Percentiles rank a stretch among this genome's conserved stretches.
These are phyloP conservation scores for Theobroma cacao DNA, from an alignment of 345 rosid species.

Conservation along the genomic window DNA sequence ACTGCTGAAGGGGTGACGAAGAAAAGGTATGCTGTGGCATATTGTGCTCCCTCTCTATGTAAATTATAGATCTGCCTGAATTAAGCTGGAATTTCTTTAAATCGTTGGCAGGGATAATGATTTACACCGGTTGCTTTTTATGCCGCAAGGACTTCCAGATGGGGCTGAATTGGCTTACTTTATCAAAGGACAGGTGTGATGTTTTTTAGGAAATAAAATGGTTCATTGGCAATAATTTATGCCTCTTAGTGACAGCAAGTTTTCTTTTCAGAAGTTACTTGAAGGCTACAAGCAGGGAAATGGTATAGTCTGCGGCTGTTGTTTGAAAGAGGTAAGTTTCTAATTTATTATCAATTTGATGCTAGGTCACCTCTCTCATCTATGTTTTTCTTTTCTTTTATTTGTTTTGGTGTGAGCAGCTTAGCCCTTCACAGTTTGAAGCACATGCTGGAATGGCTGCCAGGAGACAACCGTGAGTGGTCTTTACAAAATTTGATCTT, in stretches of 20 bases:
- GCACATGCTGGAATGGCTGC: constrained; percentile 99
- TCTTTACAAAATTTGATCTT: constrained; percentile 12
- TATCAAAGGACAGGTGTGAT: constrained; percentile 79
- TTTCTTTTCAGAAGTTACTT: constrained; percentile 52
- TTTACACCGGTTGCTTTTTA: constrained; percentile 84
- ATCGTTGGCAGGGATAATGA: constrained; percentile 76
- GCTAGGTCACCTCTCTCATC: constrained; percentile 1
- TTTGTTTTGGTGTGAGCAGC: constrained; percentile 40
- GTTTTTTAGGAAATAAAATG: constrained; percentile 1
- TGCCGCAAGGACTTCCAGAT: constrained; percentile 95
- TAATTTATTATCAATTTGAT: neutral
- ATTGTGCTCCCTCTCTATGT: constrained; percentile 12
- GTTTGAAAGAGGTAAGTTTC: constrained; percentile 64
- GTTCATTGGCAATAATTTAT: constrained; percentile 6
- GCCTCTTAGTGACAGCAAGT: constrained; percentile 14
- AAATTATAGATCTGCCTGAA: constrained; percentile 4
- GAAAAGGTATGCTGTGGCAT: constrained; percentile 48
- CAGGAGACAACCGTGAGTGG: constrained; percentile 97
- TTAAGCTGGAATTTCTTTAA: neutral
- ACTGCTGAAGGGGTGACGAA: constrained; percentile 59
- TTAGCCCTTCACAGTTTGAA: constrained; percentile 99
- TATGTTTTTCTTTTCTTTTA: neutral
- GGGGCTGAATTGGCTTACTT: constrained; percentile 85
- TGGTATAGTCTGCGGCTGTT: constrained; percentile 87
- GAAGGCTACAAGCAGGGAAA: constrained; percentile 82